Evolutionary conservation across 257 asterid species (phyloP).

Genomic region (Ilex asprella): DNA sequence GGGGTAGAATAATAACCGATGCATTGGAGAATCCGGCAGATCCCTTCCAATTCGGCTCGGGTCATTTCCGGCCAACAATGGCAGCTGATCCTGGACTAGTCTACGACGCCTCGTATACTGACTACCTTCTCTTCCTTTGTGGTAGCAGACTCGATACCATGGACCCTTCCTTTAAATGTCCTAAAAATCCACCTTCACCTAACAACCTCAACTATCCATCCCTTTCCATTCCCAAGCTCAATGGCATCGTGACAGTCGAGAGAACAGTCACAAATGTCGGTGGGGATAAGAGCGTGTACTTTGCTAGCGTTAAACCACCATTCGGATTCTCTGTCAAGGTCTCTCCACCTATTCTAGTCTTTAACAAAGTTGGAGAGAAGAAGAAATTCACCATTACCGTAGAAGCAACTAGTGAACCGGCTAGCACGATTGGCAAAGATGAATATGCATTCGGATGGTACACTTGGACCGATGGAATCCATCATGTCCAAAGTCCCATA

Average conservation of each 20-base stretch:
- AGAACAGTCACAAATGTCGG: constrained; percentile 84
- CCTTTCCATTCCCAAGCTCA: constrained; percentile 54
- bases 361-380: constrained; percentile 41
- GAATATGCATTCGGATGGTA: constrained; percentile 52
- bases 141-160: constrained; percentile 23
- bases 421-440: constrained; percentile 17
- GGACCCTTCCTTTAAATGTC: constrained; percentile 46
- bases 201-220: constrained; percentile 69
- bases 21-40: constrained; percentile 58
- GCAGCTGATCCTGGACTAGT: constrained; percentile 91
- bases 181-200: constrained; percentile 28
- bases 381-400: constrained; percentile 59
- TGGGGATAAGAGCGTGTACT: constrained; percentile 37
- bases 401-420: constrained; percentile 17
- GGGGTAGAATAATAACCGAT: constrained; percentile 43
- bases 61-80: constrained; percentile 77
- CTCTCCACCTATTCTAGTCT: constrained; percentile 49
- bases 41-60: constrained; percentile 82
- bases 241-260: constrained; percentile 27
- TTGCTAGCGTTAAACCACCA: constrained; percentile 53
- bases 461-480: constrained; percentile 51
- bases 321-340: constrained; percentile 53
- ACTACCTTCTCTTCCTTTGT: constrained; percentile 70
- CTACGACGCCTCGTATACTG: constrained; percentile 70
- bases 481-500: constrained; percentile 44